Evolutionary conservation across 2,329 filamentous ascomycete species (phyloP).

Genomic region (Penicillium digitatum): DNA sequence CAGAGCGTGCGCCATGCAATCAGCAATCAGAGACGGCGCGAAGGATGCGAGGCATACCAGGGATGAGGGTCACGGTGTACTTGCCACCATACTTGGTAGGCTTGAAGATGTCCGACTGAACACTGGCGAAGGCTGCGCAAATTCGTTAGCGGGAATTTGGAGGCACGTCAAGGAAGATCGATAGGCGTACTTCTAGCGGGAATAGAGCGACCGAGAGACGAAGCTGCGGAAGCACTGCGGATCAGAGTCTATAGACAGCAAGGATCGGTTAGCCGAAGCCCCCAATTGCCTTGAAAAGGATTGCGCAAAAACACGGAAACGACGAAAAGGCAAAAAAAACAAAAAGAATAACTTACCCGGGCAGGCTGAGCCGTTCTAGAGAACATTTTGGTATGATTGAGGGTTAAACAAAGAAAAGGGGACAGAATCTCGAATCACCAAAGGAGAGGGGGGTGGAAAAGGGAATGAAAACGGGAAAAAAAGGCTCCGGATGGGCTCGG

Average conservation of each 20-base stretch:
- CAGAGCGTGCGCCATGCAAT: not conserved
- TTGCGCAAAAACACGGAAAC: constrained; percentile 33
- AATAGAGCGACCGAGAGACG: constrained; percentile 49
- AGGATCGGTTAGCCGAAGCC: constrained; percentile 34
- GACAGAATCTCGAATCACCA: constrained; percentile 8
- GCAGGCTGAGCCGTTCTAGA: constrained; percentile 41
- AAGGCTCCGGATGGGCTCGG: constrained; percentile 35
- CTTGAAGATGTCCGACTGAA: constrained; percentile 96
- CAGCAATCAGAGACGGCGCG: not conserved
- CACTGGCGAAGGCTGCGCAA: constrained; percentile 63
- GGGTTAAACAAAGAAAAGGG: constrained; percentile 15
- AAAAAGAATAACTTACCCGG: constrained; percentile 37
- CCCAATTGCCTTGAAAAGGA: not conserved
- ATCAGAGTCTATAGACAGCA: constrained; percentile 50
- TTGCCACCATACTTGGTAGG: constrained; percentile 98
- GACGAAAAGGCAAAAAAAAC: constrained; percentile 36
- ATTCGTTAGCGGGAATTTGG: constrained; percentile 17
- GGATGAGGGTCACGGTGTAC: constrained; percentile 98
- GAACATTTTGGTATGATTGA: constrained; percentile 37
- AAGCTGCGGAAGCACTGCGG: constrained; percentile 50
- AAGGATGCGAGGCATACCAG: constrained; percentile 56
- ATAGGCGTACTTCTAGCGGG: constrained; percentile 51
- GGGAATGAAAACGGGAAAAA: constrained; percentile 31
- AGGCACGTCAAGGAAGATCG: not conserved
- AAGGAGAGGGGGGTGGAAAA: constrained; percentile 14